Evolutionary conservation across 1,284 basidiomycete genomes (phyloP).

Genomic region (Takashimella tepidaria): DNA sequence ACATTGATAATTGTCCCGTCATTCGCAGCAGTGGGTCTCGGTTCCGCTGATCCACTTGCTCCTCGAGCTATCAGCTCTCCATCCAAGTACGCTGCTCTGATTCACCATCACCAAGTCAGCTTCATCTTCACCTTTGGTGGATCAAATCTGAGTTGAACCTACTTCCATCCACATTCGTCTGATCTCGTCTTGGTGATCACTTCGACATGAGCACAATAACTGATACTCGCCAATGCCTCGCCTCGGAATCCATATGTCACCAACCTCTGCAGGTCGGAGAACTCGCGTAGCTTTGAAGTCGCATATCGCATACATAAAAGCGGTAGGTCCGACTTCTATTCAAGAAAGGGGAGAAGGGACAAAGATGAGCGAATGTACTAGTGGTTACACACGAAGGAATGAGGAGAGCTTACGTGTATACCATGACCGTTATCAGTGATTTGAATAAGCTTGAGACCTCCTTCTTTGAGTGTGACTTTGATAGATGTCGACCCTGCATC

Average conservation of each 20-base stretch:
- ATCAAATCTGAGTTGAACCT: constrained; percentile 42
- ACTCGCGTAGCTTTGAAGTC: constrained; percentile 85
- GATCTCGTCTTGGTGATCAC: constrained; percentile 82
- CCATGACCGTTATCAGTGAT: constrained; percentile 97
- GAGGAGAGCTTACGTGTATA: constrained; percentile 68
- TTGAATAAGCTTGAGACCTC: constrained; percentile 89
- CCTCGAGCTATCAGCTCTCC: constrained; percentile 65
- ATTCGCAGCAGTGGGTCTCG: constrained; percentile 87
- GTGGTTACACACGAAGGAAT: background rate
- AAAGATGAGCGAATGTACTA: background rate
- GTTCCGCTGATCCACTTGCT: constrained; percentile 64
- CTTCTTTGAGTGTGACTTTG: constrained; percentile 85
- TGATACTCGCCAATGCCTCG: constrained; percentile 94
- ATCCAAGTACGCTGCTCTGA: constrained; percentile 75
- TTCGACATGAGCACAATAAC: constrained; percentile 83
- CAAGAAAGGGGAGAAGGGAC: too few species aligned
- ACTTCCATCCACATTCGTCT: constrained; percentile 87
- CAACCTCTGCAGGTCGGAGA: constrained; percentile 79
- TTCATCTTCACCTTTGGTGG: background rate
- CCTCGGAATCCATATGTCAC: constrained; percentile 95
- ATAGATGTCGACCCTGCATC: constrained; percentile 89
- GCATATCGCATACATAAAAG: constrained; percentile 93
- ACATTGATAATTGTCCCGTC: constrained; percentile 88
- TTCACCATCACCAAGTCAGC: too few species aligned
- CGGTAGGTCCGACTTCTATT: constrained; percentile 66